Base-by-base conservation (phyloP, 1,139 yeast species). In the Blastobotrys apis region DNA sequence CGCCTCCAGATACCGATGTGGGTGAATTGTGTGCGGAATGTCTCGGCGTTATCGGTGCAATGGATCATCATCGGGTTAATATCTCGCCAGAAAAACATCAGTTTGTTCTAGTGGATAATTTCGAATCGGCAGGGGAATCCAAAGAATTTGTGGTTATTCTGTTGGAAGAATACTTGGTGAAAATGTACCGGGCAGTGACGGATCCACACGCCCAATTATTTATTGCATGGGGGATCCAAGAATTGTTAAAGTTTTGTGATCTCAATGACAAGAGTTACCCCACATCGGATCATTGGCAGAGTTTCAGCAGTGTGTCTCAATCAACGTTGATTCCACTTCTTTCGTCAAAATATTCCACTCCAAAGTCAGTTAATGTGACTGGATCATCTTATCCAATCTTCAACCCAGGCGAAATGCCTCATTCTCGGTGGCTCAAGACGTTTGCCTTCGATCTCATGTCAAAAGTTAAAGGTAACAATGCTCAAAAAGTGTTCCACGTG, bases 161-260 rank as follows among this genome's bases (percentile, higher is more conserved):
- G 47, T 69, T 90, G 39, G 84, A 85, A 52, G 75, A 75, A 42
- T 73, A 79, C 51, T 70, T 94, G 15, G 82, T 90, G 8, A 85
- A 84, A 35, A 78, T 87, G 1, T 90, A 88, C 61, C 82, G 94
- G 78, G 88, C 96, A 1, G 83, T 97, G 1, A 84, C 83, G 38
- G 88, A 88, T 58, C 96, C 98, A 0, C 77, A 79, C 21, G 79
- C 81, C 42, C 98, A 94, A 60, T 72, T 85, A 50, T 85, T 83
- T 58, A 73, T 90, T 29, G 96, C 97, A 0, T 84, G 77, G 63
- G 86, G 94, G 0, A 86, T 94, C 76, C 99, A 94, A 60, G 94
- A 86, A 53, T 81, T 84, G 40, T 65, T 92, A 43, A 78, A 79
- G 49, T 75, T 81, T 10, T 74, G 92, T 60, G 79, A 77, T 1